phyloP scores from a whole-genome alignment of 371 early-diverging fungal species.

The Encephalitozoon cuniculi region DNA sequence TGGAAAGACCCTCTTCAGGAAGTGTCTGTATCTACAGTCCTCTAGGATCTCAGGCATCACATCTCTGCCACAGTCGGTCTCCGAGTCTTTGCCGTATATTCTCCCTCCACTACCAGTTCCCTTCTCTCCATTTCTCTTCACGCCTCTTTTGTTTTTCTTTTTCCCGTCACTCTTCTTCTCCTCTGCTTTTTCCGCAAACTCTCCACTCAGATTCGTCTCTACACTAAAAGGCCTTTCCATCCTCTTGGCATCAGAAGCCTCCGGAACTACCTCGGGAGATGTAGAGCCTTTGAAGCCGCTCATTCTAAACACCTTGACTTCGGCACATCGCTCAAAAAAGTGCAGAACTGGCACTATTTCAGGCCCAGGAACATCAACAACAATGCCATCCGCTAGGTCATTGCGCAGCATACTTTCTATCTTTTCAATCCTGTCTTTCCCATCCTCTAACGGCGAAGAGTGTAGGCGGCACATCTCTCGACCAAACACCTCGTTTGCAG shows the following conservation, averaged over 20 bases:
- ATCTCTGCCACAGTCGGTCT: too few relatives aligned
- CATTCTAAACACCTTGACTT: conserved; percentile 14
- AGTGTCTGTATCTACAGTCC: conserved; percentile 8
- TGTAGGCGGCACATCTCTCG: not conserved
- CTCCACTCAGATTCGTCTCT: too few relatives aligned
- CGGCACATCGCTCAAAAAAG: not conserved
- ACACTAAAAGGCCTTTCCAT: too few relatives aligned
- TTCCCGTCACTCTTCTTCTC: not conserved
- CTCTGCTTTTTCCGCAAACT: too few relatives aligned
- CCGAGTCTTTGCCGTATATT: not conserved
- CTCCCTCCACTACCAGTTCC: not conserved
- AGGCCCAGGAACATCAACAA: not conserved
- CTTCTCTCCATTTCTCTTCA: conserved; percentile 1
- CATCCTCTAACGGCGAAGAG: not conserved
- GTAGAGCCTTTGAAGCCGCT: too few relatives aligned
- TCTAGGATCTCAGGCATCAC: not conserved
- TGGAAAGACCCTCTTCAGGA: conserved; percentile 9
- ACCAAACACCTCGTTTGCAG: not conserved
- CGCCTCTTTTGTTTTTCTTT: not conserved
- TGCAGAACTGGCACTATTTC: not conserved
- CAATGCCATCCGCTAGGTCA: not conserved
- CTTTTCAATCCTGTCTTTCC: not conserved
- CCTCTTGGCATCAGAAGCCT: too few relatives aligned
- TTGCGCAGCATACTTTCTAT: not conserved
- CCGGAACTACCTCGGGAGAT: too few relatives aligned